Conservation (phyloP, 2,329 filamentous ascomycete species). For the Aspergillus sp. region DNA sequence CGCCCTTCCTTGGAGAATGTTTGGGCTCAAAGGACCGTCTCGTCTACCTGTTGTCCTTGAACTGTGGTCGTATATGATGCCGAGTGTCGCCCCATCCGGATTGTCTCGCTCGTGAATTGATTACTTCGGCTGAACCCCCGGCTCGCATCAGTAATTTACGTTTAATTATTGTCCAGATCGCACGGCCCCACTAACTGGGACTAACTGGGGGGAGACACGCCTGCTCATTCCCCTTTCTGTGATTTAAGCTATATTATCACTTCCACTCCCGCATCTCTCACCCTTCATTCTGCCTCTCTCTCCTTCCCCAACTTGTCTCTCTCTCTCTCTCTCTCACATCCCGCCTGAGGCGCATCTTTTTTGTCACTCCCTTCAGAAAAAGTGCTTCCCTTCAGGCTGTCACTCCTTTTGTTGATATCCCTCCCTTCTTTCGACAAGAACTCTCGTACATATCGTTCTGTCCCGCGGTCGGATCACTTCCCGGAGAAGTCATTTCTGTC, state of each 20-base stretch:
- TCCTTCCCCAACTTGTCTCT: conserved; percentile 13
- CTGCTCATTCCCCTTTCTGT: conserved; percentile 3
- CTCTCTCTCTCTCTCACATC: conserved; percentile 13
- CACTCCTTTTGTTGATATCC: conserved; percentile 28
- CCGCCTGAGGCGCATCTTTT: conserved; percentile 23
- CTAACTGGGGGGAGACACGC: not conserved
- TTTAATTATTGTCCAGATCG: conserved; percentile 19
- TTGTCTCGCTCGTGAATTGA: not conserved
- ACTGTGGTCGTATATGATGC: not conserved
- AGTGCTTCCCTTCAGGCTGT: conserved; percentile 25
- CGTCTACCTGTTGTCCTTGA: not conserved
- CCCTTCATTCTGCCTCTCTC: conserved; percentile 17
- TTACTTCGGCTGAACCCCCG: too few relatives aligned
- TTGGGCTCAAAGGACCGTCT: not conserved
- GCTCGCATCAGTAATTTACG: conserved; percentile 11
- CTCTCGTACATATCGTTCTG: conserved; percentile 11
- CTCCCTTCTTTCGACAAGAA: conserved; percentile 10
- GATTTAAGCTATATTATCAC: conserved; percentile 18
- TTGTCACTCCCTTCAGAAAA: conserved; percentile 30
- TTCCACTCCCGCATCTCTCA: conserved; percentile 9
- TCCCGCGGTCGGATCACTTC: conserved; percentile 26
- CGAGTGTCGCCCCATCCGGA: conserved; percentile 1
- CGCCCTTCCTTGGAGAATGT: not conserved
- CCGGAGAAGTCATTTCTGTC: conserved; percentile 31
- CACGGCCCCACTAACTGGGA: conserved; percentile 15